Base-by-base conservation (phyloP, 371 early-diverging fungal genomes). In the Rhizopus sp. region DNA sequence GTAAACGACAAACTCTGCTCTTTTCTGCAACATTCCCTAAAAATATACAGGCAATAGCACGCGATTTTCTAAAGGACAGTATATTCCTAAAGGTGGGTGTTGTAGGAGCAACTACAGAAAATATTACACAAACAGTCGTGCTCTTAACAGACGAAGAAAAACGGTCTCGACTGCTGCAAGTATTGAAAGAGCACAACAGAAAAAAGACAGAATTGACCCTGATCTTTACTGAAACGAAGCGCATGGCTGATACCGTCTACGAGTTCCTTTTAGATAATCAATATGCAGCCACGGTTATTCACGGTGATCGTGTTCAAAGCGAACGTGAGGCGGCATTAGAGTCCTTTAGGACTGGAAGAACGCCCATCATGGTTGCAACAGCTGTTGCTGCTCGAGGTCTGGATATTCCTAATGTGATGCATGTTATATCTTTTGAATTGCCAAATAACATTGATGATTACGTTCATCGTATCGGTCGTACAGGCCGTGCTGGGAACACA, bases 341-440 rank as follows among this genome's bases (percentile, higher is more conserved):
- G 46, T 80, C 80, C 53, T 99, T 99, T 86, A 88, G 91, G 58
- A 76, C 84, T n/a, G 96, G 93, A 13, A 83, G 85, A 41, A 87
- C 91, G 15, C 94, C 96, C 8, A 87, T 98, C 55, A 82, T 99
- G 81, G 97, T 99, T 6, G 99, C 99, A n/a, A 99, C 99, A 10
- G 99, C 99, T 46, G 97, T 99, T 5, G 99, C 98, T 52, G 95
- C 99, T 31, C 91, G 99, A 81, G 99, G 99, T 50, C 72, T 99
- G 17, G 99, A 93, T 73, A 92, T 91, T 44, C 89, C 92, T 59
- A 92, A 93, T 58, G 93, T 93, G 45, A 87, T 86, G 16, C 94
- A 94, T 64, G 95, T 96, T 17, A 82, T 95, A 59, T 95, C 95
- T 70, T 97, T 88, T 74, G 98, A 97, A 58, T 80, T 98, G 50